Base-by-base conservation (phyloP, 345 rosid genomes). In the Eucalyptus virginea region DNA sequence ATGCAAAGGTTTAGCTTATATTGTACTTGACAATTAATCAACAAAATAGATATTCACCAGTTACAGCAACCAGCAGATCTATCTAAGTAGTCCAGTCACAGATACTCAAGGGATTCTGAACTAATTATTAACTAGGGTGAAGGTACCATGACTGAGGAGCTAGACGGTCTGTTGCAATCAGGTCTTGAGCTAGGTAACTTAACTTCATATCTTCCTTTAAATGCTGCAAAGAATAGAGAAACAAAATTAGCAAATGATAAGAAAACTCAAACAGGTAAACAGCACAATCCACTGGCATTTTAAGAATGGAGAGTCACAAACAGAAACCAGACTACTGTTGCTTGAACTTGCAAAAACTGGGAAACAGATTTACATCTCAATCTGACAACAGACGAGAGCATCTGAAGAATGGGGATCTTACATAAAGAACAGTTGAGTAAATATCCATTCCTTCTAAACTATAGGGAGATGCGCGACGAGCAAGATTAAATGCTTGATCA, bases 171-270 rank as follows among this genome's bases (percentile, higher is more conserved):
- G 96, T 96, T 91, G 98, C 94, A 88, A 96, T 95, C 89, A 98
- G 91, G 90, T 97, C 99, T 87, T 95, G 99, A 90, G 99, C 99
- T 86, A 98, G 92, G 95, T 96, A 98, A 93, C 99, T 97, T 87
- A 98, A 91, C 93, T 96, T 97, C 99, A 98, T 97, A 89, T 96
- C 99, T 92, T 98, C 99, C 95, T 98, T 98, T 91, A 98, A 95
- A 93, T 98, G 99, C 99, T 98, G 96, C 91, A 92, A 90, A 49
- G 91, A 77, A 23, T 37, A 24, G 30, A 54, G 42, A 89, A 50
- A 34, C n/a, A 72, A 30, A 88, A 30, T 81, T 50, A 87, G 86
- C 87, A 65, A 88, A 50, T 42, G 7, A 83, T 34, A 86, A 28
- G 81, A 26, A 86, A 32, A 19, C 56, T 15, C 34, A 30, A 17